Base-by-base conservation (phyloP, 1,139 yeast genomes). In the Yamadazyma spencermartinsiae region DNA sequence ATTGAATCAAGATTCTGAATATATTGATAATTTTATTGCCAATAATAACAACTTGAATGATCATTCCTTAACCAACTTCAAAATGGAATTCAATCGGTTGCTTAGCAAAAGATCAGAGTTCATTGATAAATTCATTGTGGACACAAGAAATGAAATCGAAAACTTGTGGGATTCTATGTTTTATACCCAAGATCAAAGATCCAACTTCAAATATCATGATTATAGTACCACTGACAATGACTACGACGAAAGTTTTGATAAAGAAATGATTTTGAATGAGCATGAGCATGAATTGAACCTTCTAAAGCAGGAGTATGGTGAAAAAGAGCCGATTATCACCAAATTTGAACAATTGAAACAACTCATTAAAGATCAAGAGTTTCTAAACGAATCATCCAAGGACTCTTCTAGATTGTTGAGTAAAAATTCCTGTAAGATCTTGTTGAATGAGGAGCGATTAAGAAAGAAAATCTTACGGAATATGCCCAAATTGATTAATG, bases 341-440 rank as follows among this genome's bases (percentile, higher is more conserved):
- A 58, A 76, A 11, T 77, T 84, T 31, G 69, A 74, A 3, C 77
- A 76, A 38, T 74, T 86, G 45, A 66, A 73, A 34, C 74, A 70
- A 6, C 60, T 90, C 13, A 61, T 80, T 26, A 62, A 67, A 15
- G 95, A 88, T 50, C 84, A 84, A 48, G 55, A 60, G 4, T 78
- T 78, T 36, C 68, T 92, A 29, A 80, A 73, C 33, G 83, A 80
- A 46, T 80, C 94, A 4, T 76, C 86, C 1, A 83, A 80, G 50
- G 95, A 92, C 55, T 82, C 96, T 0, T 81, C 94, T 0, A 72
- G 98, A 44, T 68, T 90, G 31, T 64, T 86, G 37, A 77, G 86
- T 44, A 79, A 86, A 51, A 82, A 88, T 46, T 85, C 92, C 3
- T 90, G 94, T 48, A 82, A 82, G 44, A 82, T 89, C 19, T 64